A percentile compares a stretch with the other conserved stretches of the same genome.
Evolutionary conservation across 306 rosid genomes (phyloP).

Genomic region (Acacia crassicarpa): DNA sequence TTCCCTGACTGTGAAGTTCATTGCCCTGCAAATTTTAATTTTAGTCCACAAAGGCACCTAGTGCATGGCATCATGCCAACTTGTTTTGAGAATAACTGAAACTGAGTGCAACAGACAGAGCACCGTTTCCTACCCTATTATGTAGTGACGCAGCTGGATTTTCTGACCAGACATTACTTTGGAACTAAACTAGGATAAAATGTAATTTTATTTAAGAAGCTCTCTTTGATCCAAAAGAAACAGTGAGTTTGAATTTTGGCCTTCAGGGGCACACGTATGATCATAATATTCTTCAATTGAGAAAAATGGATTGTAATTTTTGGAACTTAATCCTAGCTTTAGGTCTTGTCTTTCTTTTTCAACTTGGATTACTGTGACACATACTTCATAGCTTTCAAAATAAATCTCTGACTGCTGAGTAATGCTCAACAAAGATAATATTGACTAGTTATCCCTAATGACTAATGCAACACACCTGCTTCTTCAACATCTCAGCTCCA

Average conservation of each 20-base stretch:
- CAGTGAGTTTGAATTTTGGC: constrained; percentile 15
- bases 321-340: constrained; percentile 7
- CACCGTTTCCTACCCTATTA: not conserved
- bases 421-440: not conserved
- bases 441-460: not conserved
- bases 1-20: constrained; percentile 81
- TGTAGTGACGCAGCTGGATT: constrained; percentile 3
- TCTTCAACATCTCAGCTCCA: constrained; percentile 88
- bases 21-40: constrained; percentile 70
- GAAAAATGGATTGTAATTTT: not conserved
- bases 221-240: constrained; percentile 2
- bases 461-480: constrained; percentile 50
- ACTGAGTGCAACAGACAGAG: not conserved
- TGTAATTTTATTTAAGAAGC: constrained; percentile 1
- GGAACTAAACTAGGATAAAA: not conserved
- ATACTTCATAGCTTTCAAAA: not conserved
- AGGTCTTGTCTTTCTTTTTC: constrained; percentile 6
- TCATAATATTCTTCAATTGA: not conserved
- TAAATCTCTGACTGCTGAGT: not conserved
- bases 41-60: constrained; percentile 31
- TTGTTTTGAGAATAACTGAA: constrained; percentile 11
- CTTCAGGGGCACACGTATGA: not conserved
- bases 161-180: constrained; percentile 6
- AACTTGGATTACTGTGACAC: not conserved
- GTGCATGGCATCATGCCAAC: constrained; percentile 21